phyloP scores from a whole-genome alignment of 2,329 filamentous ascomycete genomes.

The Aspergillus intermedius region DNA sequence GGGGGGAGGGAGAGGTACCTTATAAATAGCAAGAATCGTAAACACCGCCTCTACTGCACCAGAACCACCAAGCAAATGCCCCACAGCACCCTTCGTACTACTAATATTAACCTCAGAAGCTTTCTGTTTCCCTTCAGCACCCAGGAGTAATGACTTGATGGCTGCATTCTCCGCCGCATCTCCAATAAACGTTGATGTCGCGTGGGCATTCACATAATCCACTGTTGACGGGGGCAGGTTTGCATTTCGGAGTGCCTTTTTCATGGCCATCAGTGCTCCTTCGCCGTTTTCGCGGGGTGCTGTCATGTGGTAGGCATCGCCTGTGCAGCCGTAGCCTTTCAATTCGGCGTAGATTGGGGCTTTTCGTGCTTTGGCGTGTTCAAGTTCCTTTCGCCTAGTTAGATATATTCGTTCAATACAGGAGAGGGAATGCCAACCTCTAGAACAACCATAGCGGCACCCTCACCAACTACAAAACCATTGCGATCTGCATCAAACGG shows the following conservation, averaged over 20 bases:
- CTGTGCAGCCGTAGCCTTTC: constrained; percentile 80
- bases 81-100: constrained; percentile 88
- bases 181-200: constrained; percentile 78
- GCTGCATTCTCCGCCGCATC: constrained; percentile 83
- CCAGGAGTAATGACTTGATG: constrained; percentile 70
- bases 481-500: constrained; percentile 76
- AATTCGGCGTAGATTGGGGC: constrained; percentile 85
- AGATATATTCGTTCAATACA: not conserved
- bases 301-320: constrained; percentile 90
- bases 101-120: constrained; percentile 70
- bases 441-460: constrained; percentile 77
- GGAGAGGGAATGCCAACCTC: constrained; percentile 47
- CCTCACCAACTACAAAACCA: constrained; percentile 91
- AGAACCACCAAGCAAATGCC: constrained; percentile 84
- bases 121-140: constrained; percentile 57
- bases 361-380: constrained; percentile 73
- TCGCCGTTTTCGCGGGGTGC: constrained; percentile 75
- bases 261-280: constrained; percentile 81
- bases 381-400: constrained; percentile 55
- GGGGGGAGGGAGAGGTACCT: constrained; percentile 52
- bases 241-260: constrained; percentile 68
- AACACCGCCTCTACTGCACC: constrained; percentile 88
- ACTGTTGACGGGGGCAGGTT: constrained; percentile 61
- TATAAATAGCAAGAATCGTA: constrained; percentile 66
- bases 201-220: constrained; percentile 93